Evolutionary conservation across 2,329 filamentous ascomycete genomes (phyloP).

Genomic region (Lasiodiplodia sp.): DNA sequence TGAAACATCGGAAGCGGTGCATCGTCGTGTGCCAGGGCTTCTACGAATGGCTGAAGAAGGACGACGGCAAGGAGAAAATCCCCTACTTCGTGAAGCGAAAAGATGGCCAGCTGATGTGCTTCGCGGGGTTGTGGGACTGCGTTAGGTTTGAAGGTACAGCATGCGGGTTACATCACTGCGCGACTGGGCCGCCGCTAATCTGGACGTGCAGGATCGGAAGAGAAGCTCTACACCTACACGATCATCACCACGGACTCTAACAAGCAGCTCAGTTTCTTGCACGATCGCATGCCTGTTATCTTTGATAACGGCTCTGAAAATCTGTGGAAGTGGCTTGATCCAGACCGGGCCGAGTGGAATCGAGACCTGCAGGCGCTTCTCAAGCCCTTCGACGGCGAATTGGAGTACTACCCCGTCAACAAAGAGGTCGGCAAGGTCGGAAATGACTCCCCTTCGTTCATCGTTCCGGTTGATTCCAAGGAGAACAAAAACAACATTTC

Average conservation of each 20-base stretch:
- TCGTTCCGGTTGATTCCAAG: conserved; percentile 81
- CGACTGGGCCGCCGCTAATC: conserved; percentile 34
- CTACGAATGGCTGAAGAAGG: conserved; percentile 93
- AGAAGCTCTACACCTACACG: conserved; percentile 86
- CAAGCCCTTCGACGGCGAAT: conserved; percentile 77
- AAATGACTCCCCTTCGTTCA: conserved; percentile 83
- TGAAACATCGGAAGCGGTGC: conserved; percentile 90
- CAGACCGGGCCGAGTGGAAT: conserved; percentile 74
- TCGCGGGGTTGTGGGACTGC: conserved; percentile 92
- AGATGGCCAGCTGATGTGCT: conserved; percentile 84
- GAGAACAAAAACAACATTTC: conserved; percentile 94
- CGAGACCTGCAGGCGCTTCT: conserved; percentile 78
- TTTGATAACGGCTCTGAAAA: conserved; percentile 76
- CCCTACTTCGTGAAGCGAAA: conserved; percentile 84
- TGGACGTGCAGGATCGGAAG: conserved; percentile 59
- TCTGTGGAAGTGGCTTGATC: conserved; percentile 81
- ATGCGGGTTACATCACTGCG: conserved; percentile 29
- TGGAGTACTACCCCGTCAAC: conserved; percentile 85
- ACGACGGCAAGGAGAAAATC: conserved; percentile 76
- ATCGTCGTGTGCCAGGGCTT: conserved; percentile 90
- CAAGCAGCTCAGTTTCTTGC: conserved; percentile 81
- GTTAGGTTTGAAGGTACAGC: conserved; percentile 76
- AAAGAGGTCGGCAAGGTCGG: conserved; percentile 94
- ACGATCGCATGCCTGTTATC: conserved; percentile 96
- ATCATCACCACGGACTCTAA: conserved; percentile 93